phyloP scores from a whole-genome alignment of 2,329 filamentous ascomycete species.

The Fusarium hostae region DNA sequence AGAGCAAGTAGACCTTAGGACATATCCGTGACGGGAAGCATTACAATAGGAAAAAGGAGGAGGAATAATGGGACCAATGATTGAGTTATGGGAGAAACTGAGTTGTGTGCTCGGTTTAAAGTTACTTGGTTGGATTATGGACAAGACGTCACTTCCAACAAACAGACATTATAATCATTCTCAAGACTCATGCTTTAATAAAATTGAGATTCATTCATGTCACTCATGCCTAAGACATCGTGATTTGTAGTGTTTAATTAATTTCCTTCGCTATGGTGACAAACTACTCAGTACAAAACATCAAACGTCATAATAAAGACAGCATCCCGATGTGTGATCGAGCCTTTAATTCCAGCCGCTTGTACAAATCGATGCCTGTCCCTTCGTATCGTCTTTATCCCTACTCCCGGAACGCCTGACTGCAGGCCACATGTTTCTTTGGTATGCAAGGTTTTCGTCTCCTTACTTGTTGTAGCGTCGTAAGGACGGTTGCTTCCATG shows the following conservation, averaged over 20 bases:
- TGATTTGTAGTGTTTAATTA: slow-evolving; percentile 17
- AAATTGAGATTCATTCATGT: not conserved
- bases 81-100: too few relatives aligned
- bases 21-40: not conserved
- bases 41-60: not conserved
- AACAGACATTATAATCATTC: not conserved
- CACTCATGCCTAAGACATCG: not conserved
- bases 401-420: slow-evolving; percentile 46
- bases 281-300: slow-evolving; percentile 20
- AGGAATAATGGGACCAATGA: too few relatives aligned
- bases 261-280: slow-evolving; percentile 31
- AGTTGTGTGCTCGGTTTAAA: not conserved
- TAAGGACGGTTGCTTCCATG: slow-evolving; percentile 3
- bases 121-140: not conserved
- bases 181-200: not conserved
- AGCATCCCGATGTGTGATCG: slow-evolving; percentile 6
- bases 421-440: slow-evolving; percentile 34
- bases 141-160: not conserved
- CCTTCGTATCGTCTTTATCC: slow-evolving; percentile 29
- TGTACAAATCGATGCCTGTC: slow-evolving; percentile 11
- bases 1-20: not conserved
- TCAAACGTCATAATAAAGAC: slow-evolving; percentile 26
- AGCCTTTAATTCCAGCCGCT: slow-evolving; percentile 1
- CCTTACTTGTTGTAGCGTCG: not conserved
- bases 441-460: slow-evolving; percentile 19